These are phyloP conservation scores for Aureobasidium leucospermi DNA, from an alignment of 2,329 filamentous ascomycete genomes.

Conservation along the genomic window DNA sequence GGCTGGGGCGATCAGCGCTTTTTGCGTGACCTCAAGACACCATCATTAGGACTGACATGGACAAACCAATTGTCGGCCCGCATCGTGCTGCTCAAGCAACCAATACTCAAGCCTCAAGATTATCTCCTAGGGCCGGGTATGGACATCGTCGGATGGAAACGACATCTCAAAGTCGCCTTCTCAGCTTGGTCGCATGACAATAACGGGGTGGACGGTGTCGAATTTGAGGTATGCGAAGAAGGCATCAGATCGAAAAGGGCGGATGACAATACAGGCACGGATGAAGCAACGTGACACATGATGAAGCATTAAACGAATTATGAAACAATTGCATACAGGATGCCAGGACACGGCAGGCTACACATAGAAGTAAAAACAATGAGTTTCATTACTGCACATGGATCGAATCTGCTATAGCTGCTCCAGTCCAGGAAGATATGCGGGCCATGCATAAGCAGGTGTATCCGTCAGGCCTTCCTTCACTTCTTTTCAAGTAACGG, in stretches of 20 bases:
- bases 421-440: no score
- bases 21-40: conserved; percentile 60
- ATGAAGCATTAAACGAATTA: not conserved
- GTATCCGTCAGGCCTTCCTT: no score
- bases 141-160: conserved; percentile 54
- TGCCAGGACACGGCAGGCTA: not conserved
- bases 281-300: not conserved
- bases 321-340: not conserved
- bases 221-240: conserved; percentile 68
- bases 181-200: conserved; percentile 61
- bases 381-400: no score
- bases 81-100: conserved; percentile 70
- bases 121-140: conserved; percentile 35
- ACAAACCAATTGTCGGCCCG: conserved; percentile 79
- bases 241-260: conserved; percentile 36
- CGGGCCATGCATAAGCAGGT: no score
- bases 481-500: no score
- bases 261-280: not conserved
- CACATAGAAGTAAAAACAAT: not conserved
- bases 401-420: no score
- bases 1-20: conserved; percentile 69
- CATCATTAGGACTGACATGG: conserved; percentile 83
- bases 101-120: conserved; percentile 38
- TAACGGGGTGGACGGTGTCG: conserved; percentile 46
- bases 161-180: conserved; percentile 87